Conservation (phyloP, 176 grass and related monocot genomes). For the Oryza officinalis region DNA sequence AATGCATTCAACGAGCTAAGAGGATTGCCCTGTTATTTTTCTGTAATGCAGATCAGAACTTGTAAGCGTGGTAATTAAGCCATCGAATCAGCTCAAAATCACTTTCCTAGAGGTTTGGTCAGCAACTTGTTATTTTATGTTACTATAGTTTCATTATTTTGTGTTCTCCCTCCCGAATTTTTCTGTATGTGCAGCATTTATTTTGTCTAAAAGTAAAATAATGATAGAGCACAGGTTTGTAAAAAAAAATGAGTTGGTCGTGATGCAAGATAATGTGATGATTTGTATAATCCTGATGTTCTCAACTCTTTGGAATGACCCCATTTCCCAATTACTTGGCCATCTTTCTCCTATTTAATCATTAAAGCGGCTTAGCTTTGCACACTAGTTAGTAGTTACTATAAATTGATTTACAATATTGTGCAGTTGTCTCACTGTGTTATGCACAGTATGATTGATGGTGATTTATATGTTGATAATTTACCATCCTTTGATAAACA, state of each 20-base stretch:
- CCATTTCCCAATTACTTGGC: background rate
- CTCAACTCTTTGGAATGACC: too few relatives aligned
- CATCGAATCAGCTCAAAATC: slow-evolving; percentile 97
- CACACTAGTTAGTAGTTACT: background rate
- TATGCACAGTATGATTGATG: background rate
- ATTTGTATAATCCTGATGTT: too few relatives aligned
- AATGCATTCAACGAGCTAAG: slow-evolving; percentile 31
- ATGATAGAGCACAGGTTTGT: background rate
- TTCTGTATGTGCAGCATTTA: background rate
- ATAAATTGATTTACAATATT: background rate
- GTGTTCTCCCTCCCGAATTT: background rate
- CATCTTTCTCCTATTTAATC: background rate
- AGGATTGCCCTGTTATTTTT: slow-evolving; percentile 26
- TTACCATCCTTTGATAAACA: background rate
- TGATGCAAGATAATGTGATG: too few relatives aligned
- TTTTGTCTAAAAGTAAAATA: slow-evolving; percentile 10
- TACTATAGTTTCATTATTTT: background rate
- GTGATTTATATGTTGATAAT: background rate
- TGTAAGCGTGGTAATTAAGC: slow-evolving; percentile 80
- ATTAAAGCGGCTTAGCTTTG: background rate
- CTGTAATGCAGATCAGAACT: slow-evolving; percentile 78
- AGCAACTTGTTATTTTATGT: slow-evolving; percentile 30
- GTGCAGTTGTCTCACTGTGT: background rate
- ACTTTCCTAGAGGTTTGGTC: slow-evolving; percentile 85
- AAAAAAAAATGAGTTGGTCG: too few relatives aligned